Percentiles rank a stretch among this genome's conserved stretches.
Evolutionary conservation across 164 flowering plant genomes (phyloP).

Genomic region (Amborella trichopoda): DNA sequence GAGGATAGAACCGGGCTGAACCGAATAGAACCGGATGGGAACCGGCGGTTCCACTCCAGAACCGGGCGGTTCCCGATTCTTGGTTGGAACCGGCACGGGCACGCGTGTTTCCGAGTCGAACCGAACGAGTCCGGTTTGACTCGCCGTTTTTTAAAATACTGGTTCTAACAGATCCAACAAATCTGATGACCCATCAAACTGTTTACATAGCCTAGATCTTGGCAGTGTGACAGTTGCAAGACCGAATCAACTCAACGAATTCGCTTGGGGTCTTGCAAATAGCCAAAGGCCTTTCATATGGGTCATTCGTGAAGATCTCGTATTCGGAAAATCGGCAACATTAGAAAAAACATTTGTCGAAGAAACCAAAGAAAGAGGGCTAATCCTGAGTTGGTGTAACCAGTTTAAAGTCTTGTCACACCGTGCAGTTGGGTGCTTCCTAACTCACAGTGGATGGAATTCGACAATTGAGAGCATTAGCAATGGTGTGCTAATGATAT

Average conservation of each 20-base stretch:
- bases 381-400: constrained; percentile 20
- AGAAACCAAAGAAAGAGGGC: constrained; percentile 2
- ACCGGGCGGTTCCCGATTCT: no score
- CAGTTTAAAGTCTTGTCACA: constrained; percentile 27
- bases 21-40: no score
- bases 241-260: constrained; percentile 16
- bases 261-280: constrained; percentile 37
- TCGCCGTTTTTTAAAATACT: no score
- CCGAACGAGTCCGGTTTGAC: no score
- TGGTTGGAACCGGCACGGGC: no score
- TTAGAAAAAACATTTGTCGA: constrained; percentile 3
- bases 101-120: no score
- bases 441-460: constrained; percentile 33
- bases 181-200: no score
- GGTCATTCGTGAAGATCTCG: constrained; percentile 42
- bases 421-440: constrained; percentile 21
- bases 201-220: no score
- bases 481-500: constrained; percentile 19
- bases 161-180: no score
- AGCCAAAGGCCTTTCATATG: constrained; percentile 29
- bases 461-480: constrained; percentile 16
- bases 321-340: constrained; percentile 19
- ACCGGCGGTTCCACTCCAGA: no score
- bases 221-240: constrained; percentile 27
- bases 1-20: no score